Evolutionary conservation across 1,284 basidiomycete species (phyloP).

Genomic region (Cryptococcus sp.): DNA sequence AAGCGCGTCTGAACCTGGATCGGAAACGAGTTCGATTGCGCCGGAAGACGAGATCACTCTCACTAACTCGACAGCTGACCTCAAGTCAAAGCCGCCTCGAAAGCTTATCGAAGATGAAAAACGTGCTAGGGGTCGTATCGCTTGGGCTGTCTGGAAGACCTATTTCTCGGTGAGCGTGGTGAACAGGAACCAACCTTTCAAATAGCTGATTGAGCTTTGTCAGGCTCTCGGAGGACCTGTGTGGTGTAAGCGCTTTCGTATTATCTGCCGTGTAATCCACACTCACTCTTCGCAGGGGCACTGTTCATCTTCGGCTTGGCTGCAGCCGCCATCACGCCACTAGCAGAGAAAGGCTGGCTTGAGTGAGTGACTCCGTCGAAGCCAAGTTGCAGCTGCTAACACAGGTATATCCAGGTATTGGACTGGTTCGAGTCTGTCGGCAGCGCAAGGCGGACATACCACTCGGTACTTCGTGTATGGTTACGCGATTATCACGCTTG

Average conservation of each 20-base stretch:
- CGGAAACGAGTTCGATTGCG: conserved; percentile 48
- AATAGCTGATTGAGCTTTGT: background rate
- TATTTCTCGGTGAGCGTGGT: conserved; percentile 66
- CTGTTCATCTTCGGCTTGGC: conserved; percentile 65
- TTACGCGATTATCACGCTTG: conserved; percentile 62
- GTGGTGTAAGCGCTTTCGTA: conserved; percentile 66
- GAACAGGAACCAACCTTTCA: background rate
- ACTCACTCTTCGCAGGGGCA: conserved; percentile 53
- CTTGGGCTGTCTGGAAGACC: conserved; percentile 73
- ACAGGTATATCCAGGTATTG: conserved; percentile 29
- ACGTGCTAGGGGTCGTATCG: conserved; percentile 78
- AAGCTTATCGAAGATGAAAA: conserved; percentile 91
- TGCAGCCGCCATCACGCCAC: conserved; percentile 70
- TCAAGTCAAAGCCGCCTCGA: conserved; percentile 63
- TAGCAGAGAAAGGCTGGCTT: conserved; percentile 81
- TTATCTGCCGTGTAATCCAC: conserved; percentile 60
- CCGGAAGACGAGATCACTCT: conserved; percentile 38
- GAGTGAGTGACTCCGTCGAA: conserved; percentile 55
- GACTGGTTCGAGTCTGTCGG: conserved; percentile 28
- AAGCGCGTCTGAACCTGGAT: conserved; percentile 32
- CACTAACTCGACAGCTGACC: conserved; percentile 30
- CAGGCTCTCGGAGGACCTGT: conserved; percentile 42
- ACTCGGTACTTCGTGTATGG: conserved; percentile 74
- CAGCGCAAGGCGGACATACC: conserved; percentile 49
- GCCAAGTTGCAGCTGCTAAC: background rate